Evolutionary conservation across 2,329 filamentous ascomycete species (phyloP).

Genomic region (Thelonectria blattea): DNA sequence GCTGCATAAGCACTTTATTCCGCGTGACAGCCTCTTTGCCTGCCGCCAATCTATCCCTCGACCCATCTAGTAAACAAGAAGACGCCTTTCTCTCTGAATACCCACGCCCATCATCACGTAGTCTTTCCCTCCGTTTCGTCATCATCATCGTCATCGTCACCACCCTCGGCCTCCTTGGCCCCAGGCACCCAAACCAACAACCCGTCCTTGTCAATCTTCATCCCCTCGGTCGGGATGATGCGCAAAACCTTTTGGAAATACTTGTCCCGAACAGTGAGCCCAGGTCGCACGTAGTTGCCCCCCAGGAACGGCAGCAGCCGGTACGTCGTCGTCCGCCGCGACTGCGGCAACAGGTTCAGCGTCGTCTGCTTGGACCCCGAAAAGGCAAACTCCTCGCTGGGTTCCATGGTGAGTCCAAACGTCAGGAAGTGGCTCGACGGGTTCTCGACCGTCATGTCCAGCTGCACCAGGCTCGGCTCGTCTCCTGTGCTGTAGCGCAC

Average conservation of each 20-base stretch:
- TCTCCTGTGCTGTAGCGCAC: constrained; percentile 52
- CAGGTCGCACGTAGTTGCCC: constrained; percentile 73
- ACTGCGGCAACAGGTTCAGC: constrained; percentile 82
- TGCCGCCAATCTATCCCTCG: constrained; percentile 2
- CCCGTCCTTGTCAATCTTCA: constrained; percentile 69
- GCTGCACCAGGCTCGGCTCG: constrained; percentile 47
- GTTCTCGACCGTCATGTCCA: constrained; percentile 81
- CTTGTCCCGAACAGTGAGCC: constrained; percentile 80
- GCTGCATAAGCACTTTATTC: not conserved
- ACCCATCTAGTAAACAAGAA: constrained; percentile 1
- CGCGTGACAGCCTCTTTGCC: constrained; percentile 11
- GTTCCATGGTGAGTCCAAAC: constrained; percentile 91
- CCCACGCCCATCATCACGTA: not conserved
- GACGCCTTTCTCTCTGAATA: not conserved
- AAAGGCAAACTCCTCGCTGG: constrained; percentile 91
- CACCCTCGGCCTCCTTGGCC: constrained; percentile 29
- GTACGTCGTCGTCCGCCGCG: constrained; percentile 75
- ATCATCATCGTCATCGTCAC: constrained; percentile 32
- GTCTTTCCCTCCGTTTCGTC: constrained; percentile 5
- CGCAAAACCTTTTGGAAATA: constrained; percentile 92
- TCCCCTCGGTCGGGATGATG: constrained; percentile 78
- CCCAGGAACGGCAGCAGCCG: constrained; percentile 71
- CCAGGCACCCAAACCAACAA: constrained; percentile 65
- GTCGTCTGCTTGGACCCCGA: constrained; percentile 83
- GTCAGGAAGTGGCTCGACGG: constrained; percentile 93